A percentile compares a stretch with the other conserved stretches of the same genome.
Evolutionary conservation across 2,329 filamentous ascomycete species (phyloP).

Genomic region (Meredithiella fracta): DNA sequence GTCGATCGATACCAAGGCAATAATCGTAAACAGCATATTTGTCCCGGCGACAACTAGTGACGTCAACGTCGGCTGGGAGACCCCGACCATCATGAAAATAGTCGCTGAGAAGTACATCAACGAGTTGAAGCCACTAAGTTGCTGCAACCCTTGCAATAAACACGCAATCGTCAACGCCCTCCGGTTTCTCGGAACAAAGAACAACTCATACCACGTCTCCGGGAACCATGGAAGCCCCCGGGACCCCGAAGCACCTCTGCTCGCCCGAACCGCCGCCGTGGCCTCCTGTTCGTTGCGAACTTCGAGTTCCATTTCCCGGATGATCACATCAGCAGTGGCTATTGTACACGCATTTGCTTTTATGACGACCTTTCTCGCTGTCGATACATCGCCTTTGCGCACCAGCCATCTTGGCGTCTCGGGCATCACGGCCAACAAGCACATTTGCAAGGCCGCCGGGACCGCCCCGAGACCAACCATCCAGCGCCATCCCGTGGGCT

Average conservation of each 20-base stretch:
- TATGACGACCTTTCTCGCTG: constrained; percentile 52
- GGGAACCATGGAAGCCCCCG: neutral
- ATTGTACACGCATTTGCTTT: constrained; percentile 29
- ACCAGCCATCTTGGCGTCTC: constrained; percentile 85
- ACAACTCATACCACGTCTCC: constrained; percentile 32
- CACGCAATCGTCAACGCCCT: constrained; percentile 73
- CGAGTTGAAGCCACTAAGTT: constrained; percentile 80
- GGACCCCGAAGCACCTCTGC: constrained; percentile 25
- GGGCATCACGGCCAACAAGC: constrained; percentile 55
- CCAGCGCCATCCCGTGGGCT: constrained; percentile 60
- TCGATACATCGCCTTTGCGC: constrained; percentile 42
- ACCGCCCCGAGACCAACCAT: constrained; percentile 75
- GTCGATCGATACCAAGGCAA: constrained; percentile 63
- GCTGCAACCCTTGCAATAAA: constrained; percentile 71
- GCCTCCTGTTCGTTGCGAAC: constrained; percentile 49
- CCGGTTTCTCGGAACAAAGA: constrained; percentile 45
- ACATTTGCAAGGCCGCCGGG: constrained; percentile 56
- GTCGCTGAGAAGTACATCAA: constrained; percentile 85
- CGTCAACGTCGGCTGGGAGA: constrained; percentile 61
- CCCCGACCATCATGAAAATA: constrained; percentile 63
- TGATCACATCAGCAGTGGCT: constrained; percentile 38
- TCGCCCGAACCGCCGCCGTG: constrained; percentile 22
- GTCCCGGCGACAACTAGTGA: constrained; percentile 67
- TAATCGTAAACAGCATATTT: constrained; percentile 65
- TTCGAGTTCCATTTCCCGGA: constrained; percentile 57